Evolutionary conservation across 2,329 filamentous ascomycete genomes (phyloP).

Genomic region (Bipolaris bicolor): DNA sequence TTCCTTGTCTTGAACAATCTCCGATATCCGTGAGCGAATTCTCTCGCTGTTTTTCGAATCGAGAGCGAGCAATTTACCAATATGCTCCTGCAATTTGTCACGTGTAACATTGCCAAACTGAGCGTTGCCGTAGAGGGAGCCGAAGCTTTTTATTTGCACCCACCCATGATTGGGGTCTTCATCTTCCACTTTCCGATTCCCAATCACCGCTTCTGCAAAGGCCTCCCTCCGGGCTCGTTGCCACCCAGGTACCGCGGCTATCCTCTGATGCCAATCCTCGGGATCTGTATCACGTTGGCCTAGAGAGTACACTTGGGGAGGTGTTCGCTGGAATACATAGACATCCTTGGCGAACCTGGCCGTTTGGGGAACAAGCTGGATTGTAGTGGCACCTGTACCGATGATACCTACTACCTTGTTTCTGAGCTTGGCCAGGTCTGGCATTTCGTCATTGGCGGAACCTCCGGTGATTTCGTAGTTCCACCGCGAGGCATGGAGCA

Average conservation of each 20-base stretch:
- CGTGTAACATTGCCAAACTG: slow-evolving; percentile 39
- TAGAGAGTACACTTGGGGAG: slow-evolving; percentile 45
- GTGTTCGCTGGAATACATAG: slow-evolving; percentile 54
- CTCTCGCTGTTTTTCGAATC: slow-evolving; percentile 53
- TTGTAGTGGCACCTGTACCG: slow-evolving; percentile 54
- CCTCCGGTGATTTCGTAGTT: slow-evolving; percentile 53
- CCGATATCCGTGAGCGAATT: slow-evolving; percentile 55
- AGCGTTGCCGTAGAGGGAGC: slow-evolving; percentile 30
- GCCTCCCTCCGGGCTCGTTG: slow-evolving; percentile 54
- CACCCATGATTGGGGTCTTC: slow-evolving; percentile 47
- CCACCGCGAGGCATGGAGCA: slow-evolving; percentile 55
- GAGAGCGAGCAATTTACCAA: slow-evolving; percentile 47
- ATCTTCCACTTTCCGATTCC: slow-evolving; percentile 6
- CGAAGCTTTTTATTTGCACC: slow-evolving; percentile 49
- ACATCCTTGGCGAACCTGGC: slow-evolving; percentile 49
- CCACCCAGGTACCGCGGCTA: slow-evolving; percentile 53
- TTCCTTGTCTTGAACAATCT: slow-evolving; percentile 56
- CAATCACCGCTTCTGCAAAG: slow-evolving; percentile 47
- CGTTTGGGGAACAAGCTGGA: slow-evolving; percentile 52
- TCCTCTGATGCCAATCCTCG: slow-evolving; percentile 50
- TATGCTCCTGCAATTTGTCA: slow-evolving; percentile 48
- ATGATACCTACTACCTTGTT: slow-evolving; percentile 53
- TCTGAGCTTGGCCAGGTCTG: slow-evolving; percentile 36
- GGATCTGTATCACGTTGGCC: slow-evolving; percentile 51
- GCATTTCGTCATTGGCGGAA: slow-evolving; percentile 27